Conservation (phyloP, 345 rosid genomes). For the Lagerstroemia speciosa region DNA sequence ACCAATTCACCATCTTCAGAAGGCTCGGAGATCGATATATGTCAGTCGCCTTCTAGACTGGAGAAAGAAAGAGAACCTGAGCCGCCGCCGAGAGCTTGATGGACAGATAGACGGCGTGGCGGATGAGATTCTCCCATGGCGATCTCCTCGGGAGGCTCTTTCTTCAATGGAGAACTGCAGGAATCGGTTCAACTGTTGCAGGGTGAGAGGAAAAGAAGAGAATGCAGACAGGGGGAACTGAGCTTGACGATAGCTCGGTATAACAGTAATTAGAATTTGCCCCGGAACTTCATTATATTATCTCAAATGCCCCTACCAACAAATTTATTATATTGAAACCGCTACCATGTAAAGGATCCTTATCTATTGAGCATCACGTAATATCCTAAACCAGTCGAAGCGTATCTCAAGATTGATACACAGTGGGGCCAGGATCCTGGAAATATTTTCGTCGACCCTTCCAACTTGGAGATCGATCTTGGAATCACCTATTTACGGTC, state of each 20-base stretch:
- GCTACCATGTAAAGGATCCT: too few relatives aligned
- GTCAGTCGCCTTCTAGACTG: background rate
- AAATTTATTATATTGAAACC: too few relatives aligned
- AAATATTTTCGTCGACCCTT: too few relatives aligned
- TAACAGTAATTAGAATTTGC: background rate
- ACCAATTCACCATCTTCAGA: background rate
- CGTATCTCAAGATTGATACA: too few relatives aligned
- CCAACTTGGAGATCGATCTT: too few relatives aligned
- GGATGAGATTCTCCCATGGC: conserved; percentile 47
- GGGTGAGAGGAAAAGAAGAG: background rate
- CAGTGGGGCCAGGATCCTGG: too few relatives aligned
- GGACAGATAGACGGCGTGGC: conserved; percentile 44
- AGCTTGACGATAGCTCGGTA: background rate
- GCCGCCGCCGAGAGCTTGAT: conserved; percentile 72
- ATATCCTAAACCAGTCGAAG: too few relatives aligned
- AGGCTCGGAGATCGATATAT: background rate
- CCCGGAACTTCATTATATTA: background rate
- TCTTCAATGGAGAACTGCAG: background rate
- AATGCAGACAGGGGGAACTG: background rate
- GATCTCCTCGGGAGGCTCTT: background rate
- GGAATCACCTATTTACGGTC: too few relatives aligned
- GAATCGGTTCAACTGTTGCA: background rate
- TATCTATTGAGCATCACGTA: too few relatives aligned
- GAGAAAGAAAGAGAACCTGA: conserved; percentile 28
- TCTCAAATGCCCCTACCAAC: background rate